Percentiles rank a stretch among this genome's conserved stretches.
These are phyloP conservation scores for Fagopyrum tataricum DNA, from an alignment of 148 eudicot genomes.

Conservation along the genomic window DNA sequence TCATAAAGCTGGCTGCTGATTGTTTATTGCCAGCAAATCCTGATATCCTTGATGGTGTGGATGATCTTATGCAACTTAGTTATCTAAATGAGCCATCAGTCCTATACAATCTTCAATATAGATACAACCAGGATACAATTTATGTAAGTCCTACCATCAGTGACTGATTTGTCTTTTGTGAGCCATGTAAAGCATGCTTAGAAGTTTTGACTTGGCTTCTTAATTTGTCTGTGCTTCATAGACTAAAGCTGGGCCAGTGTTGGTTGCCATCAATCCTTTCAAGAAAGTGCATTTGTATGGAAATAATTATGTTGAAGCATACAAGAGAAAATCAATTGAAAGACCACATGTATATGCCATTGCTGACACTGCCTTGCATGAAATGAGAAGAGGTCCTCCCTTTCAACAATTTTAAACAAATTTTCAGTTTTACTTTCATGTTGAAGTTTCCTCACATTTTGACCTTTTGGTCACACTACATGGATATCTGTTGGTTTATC, in stretches of 20 bases:
- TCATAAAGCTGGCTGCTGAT: constrained; percentile 53
- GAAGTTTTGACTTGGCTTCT: neutral
- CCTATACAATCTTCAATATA: constrained; percentile 73
- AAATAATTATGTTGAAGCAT: constrained; percentile 65
- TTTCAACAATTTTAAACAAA: neutral
- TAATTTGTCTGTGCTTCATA: constrained; percentile 13
- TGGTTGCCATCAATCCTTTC: constrained; percentile 90
- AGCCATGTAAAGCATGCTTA: neutral
- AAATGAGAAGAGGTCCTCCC: constrained; percentile 79
- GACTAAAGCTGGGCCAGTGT: constrained; percentile 96
- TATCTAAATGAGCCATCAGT: constrained; percentile 89
- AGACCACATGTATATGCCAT: constrained; percentile 98
- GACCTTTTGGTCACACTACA: neutral
- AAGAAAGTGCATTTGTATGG: constrained; percentile 76
- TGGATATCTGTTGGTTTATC: neutral
- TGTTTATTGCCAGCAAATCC: constrained; percentile 82
- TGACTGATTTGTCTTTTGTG: neutral
- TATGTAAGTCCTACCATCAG: constrained; percentile 48
- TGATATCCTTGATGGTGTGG: constrained; percentile 90
- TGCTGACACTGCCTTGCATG: constrained; percentile 78
- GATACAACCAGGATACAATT: constrained; percentile 70
- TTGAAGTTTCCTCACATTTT: neutral
- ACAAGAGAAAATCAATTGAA: constrained; percentile 46
- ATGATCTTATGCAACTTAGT: constrained; percentile 97
- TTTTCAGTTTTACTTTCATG: neutral